Evolutionary conservation across 2,329 filamentous ascomycete genomes (phyloP), one percentile per base, ranked within the genome.

Genomic region (Teratosphaeria gauchensis): DNA sequence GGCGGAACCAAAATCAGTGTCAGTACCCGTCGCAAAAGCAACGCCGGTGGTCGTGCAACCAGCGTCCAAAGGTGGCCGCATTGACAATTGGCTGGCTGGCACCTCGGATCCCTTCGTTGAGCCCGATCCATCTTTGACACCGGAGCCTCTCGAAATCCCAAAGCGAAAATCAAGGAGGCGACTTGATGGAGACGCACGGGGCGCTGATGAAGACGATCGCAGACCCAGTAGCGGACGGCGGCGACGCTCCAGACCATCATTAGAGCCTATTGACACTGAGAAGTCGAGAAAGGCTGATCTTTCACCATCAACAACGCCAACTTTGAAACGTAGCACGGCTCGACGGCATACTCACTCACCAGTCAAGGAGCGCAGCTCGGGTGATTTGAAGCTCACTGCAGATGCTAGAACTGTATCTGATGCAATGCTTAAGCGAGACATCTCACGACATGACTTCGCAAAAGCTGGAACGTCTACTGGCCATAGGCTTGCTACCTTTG

Each of bases 81-180:
- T 87, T 30, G 81, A 86, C 69, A 81, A 82, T 54, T 87, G 84
- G 84, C 76, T 87, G 5, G 78, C 78, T 68, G 62, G 59, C 19
- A 71, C 71, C 19, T 64, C 70, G 24, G 64, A 72, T 64, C 71
- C 71, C 8, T 72, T 72, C 61, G 62, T 74, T 55, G 76, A 76
- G 3, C 71, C 71, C 30, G 68, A 69, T 12, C 68, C 69, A 33
- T 67, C 65, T 3, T 56, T 68, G 12, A 65, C 67, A 8, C 70
- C 70, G 3, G 66, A 70, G 31, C 68, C 70, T 12, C 62, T 72
- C 12, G 56, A 63, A 24, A 61, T 66, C 9, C 56, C 61, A 14
- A 65, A 63, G 31, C 64, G 63, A 57, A 67, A 65, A 52, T 54
- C 61, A 1, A 56, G 53, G n/a, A 59, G 57, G 58, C 59, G 14